Evolutionary conservation across 2,329 filamentous ascomycete genomes (phyloP).

Genomic region (Hypocrella siamensis): DNA sequence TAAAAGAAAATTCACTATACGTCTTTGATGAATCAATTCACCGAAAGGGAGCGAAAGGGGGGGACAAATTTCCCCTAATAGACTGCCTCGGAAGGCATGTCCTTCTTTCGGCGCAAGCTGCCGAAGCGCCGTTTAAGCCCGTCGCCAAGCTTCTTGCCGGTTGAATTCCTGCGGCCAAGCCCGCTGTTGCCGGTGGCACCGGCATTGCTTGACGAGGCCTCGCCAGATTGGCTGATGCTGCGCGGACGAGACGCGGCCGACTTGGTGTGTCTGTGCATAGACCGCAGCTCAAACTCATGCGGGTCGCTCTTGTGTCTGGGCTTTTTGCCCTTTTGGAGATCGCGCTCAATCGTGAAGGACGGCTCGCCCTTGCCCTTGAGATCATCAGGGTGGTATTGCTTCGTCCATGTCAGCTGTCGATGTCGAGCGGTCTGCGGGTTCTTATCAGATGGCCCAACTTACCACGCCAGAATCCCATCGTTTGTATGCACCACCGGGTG

Average conservation of each 20-base stretch:
- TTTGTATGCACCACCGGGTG: constrained; percentile 59
- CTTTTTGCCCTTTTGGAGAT: constrained; percentile 41
- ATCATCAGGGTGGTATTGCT: constrained; percentile 60
- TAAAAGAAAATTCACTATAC: no score
- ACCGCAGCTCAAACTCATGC: constrained; percentile 33
- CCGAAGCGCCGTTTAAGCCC: constrained; percentile 38
- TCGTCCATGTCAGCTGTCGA: background rate
- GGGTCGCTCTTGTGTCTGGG: constrained; percentile 14
- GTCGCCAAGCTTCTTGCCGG: constrained; percentile 28
- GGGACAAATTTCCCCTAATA: background rate
- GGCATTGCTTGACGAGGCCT: constrained; percentile 9
- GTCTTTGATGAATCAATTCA: no score
- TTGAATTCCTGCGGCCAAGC: constrained; percentile 22
- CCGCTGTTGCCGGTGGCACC: constrained; percentile 9
- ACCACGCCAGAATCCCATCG: constrained; percentile 55
- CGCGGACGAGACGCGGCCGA: constrained; percentile 19
- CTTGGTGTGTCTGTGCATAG: constrained; percentile 10
- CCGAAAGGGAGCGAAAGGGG: background rate
- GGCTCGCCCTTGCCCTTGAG: constrained; percentile 74
- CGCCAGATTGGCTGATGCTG: constrained; percentile 25
- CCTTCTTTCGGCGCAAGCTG: constrained; percentile 31
- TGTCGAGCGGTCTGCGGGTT: background rate
- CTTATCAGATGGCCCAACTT: constrained; percentile 15
- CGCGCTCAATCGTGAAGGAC: constrained; percentile 53
- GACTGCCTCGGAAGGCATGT: constrained; percentile 5